Evolutionary conservation across 495 filamentous ascomycete species (phyloP), one percentile per base, ranked within the genome.

Genomic region (Hypoxylon rickii): DNA sequence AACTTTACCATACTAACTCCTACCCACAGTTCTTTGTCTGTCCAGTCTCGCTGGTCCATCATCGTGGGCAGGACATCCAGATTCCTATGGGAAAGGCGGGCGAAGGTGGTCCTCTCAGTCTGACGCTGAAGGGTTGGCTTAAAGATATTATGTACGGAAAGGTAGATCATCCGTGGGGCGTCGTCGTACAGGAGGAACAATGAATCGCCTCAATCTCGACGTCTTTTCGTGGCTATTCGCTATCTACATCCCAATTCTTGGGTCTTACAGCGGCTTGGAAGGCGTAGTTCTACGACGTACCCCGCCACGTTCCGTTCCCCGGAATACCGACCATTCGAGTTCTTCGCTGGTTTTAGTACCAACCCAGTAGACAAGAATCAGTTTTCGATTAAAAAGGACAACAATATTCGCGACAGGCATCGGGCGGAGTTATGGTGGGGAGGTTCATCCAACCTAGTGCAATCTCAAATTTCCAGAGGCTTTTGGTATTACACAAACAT

Each of bases 81-180:
- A 80, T 92, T 42, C 79, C 86, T 31, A 83, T 85, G 72, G 76
- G 67, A 16, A 79, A 83, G 44, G 77, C 70, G 11, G 79, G 78
- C 38, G 76, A 83, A 46, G 79, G 75, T 20, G 88, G 87, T 16
- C 48, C 53, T 1, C 90, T 90, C 70, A 86, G 89, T 2, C 70
- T 75, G 34, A 72, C 81, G 65, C 72, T 96, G 69, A 96, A 93
- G 79, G 72, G 70, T 2, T 94, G 89, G 89, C 74, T 96, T 48
- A 75, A 74, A 67, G 83, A 86, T 34, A 93, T 96, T 69, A 95
- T 94, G 89, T 96, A 84, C 70, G 92, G 92, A 44, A 86, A 83
- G 60, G 86, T 85, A 67, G 68, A 84, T 44, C 88, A 96, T 63
- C 83, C 87, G 43, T 96, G 92, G 92, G 84, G 83, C 18, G 78